Conservation (phyloP, 495 filamentous ascomycete species). For the Extremus antarcticus region DNA sequence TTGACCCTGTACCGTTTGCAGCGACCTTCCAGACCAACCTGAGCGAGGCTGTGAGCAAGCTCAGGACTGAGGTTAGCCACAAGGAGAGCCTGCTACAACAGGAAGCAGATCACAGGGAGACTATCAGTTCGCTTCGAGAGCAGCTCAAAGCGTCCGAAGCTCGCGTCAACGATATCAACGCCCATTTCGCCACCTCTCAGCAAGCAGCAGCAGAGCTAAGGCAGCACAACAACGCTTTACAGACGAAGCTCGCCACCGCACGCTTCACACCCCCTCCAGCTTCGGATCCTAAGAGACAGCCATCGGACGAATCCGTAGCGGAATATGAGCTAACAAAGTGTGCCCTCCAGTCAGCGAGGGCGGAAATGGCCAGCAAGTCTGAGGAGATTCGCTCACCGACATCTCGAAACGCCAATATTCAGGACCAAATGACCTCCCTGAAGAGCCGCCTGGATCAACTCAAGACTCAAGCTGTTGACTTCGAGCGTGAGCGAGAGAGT, state of each 20-base stretch:
- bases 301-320: not conserved
- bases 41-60: not conserved
- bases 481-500: not conserved
- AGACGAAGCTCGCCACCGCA: not conserved
- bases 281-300: not conserved
- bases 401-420: not conserved
- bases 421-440: not conserved
- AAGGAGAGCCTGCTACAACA: constrained; percentile 8
- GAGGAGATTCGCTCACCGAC: not conserved
- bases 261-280: not conserved
- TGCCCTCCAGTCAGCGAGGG: constrained; percentile 3
- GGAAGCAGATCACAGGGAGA: constrained; percentile 4
- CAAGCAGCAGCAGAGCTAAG: constrained; percentile 1
- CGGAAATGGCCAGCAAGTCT: not conserved
- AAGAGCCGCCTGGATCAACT: constrained; percentile 4
- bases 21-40: constrained; percentile 1
- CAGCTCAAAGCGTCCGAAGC: constrained; percentile 1
- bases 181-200: not conserved
- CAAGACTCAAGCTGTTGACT: not conserved
- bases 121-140: constrained; percentile 6
- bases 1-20: not conserved
- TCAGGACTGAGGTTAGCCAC: constrained; percentile 1
- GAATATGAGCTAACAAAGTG: not conserved
- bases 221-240: not conserved
- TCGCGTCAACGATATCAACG: not conserved